A percentile compares a stretch with the other conserved stretches of the same genome.
Conservation (phyloP, 768 basidiomycete species). For the Macrocybe gigantea region DNA sequence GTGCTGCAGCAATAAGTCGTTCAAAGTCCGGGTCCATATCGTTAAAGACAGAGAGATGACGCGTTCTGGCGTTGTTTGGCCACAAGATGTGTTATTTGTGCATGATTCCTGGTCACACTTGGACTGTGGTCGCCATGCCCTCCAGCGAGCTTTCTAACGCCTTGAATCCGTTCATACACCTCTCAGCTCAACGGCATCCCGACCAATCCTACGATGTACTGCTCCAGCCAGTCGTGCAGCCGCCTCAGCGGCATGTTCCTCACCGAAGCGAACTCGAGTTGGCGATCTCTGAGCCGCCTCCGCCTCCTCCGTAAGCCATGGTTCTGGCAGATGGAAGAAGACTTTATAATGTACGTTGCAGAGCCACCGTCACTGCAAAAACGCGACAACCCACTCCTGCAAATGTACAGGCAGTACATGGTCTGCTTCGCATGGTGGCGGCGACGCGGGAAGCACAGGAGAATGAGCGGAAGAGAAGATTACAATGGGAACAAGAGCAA, state of each 20-base stretch:
- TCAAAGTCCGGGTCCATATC: constrained; percentile 47
- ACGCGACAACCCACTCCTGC: constrained; percentile 24
- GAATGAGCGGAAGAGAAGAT: constrained; percentile 50
- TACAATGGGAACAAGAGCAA: constrained; percentile 67
- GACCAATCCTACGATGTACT: background rate
- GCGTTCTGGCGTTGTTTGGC: constrained; percentile 30
- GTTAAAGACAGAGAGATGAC: constrained; percentile 27
- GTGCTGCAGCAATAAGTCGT: constrained; percentile 43
- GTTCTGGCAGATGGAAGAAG: background rate
- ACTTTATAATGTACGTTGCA: too few species aligned
- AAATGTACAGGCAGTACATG: constrained; percentile 44
- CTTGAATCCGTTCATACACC: constrained; percentile 62
- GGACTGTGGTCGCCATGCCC: constrained; percentile 33
- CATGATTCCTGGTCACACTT: background rate
- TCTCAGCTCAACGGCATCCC: constrained; percentile 11
- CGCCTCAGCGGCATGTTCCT: constrained; percentile 35
- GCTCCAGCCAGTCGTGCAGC: background rate
- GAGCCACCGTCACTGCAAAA: too few species aligned
- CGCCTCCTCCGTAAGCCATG: constrained; percentile 30
- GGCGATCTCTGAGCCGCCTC: constrained; percentile 44
- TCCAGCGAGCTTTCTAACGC: constrained; percentile 77
- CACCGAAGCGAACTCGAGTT: constrained; percentile 64
- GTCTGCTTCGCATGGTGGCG: constrained; percentile 53
- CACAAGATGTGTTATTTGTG: too few species aligned
- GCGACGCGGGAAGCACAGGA: constrained; percentile 56